Evolutionary conservation across 208 protist genomes (phyloP).

Genomic region (Crithidia thermophila): DNA sequence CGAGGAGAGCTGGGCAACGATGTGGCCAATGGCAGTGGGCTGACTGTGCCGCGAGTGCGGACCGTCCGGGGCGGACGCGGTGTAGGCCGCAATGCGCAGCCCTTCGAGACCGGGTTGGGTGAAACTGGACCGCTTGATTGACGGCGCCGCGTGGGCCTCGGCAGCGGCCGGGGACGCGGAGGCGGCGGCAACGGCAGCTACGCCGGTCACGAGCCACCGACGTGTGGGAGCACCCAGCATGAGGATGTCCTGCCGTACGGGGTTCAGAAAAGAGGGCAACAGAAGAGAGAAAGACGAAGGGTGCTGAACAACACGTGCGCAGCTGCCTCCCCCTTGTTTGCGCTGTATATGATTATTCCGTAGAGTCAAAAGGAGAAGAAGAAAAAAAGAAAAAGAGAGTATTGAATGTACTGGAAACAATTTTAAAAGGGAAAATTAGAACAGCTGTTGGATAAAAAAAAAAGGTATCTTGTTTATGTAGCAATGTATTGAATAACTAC

Average conservation of each 20-base stretch:
- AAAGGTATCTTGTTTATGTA: no score
- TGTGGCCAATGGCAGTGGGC: conserved; percentile 69
- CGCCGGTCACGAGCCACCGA: conserved; percentile 1
- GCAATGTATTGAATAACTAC: no score
- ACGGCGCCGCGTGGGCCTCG: neutral
- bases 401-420: no score
- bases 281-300: neutral
- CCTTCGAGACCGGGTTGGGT: conserved; percentile 51
- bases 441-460: no score
- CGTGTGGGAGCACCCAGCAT: conserved; percentile 4
- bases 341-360: neutral
- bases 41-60: conserved; percentile 30
- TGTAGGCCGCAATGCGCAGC: conserved; percentile 64
- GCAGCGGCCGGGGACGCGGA: neutral
- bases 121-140: conserved; percentile 28
- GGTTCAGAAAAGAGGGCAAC: neutral
- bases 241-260: neutral
- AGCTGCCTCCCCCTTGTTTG: neutral
- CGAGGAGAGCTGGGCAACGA: conserved; percentile 76
- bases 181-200: neutral
- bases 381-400: neutral
- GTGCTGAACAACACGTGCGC: neutral
- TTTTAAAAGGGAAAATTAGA: no score
- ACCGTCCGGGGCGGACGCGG: conserved; percentile 16
- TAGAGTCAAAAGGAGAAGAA: conserved; percentile 1